Base-by-base conservation (phyloP, 2,329 filamentous ascomycete species). In the Aspergillus sp. region DNA sequence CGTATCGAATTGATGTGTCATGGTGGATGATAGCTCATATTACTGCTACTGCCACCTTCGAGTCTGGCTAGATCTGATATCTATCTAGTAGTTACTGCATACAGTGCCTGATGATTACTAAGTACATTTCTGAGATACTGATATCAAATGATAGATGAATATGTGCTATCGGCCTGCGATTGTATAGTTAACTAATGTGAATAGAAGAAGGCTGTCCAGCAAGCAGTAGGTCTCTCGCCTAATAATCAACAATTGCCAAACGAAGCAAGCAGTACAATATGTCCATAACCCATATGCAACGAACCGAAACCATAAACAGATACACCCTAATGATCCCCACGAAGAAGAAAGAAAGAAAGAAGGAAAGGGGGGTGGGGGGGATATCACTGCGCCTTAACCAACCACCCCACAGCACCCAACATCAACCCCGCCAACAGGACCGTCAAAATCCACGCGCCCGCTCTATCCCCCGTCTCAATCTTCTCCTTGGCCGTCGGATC, bases 391-490 rank as follows among this genome's bases (percentile, higher is more conserved):
- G 62, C 50, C 55, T 64, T 64, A 13, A 63, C 55, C 55, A 64
- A 52, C 63, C 63, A 64, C 28, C 60, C 62, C 21, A 57, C 57
- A 19, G 57, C 60, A 9, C 57, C 63, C 12, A 62, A 17, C 52
- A 63, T 60, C 1, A 54, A 55, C 4, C 13, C 4, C 6, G 54
- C 55, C 58, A 61, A 55, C 17, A 63, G 47, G 4, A 57, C 54
- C 9, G 71, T 74, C 57, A 73, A 45, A 53, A 72, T 66, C 39
- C 62, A 69, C 9, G 69, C 69, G 4, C 71, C 72, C 21, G 65
- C 71, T 23, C 64, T 67, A 53, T 74, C 71, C 9, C 65, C 66
- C 10, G 67, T 66, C 4, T 67, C 69, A 28, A 73, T 68, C 2
- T 32, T 15, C 13, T 28, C 43, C 52, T 55, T 17, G 17, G 47